These are phyloP conservation scores for Diaporthe sp. DNA, from an alignment of 2,329 filamentous ascomycete species.

Conservation along the genomic window DNA sequence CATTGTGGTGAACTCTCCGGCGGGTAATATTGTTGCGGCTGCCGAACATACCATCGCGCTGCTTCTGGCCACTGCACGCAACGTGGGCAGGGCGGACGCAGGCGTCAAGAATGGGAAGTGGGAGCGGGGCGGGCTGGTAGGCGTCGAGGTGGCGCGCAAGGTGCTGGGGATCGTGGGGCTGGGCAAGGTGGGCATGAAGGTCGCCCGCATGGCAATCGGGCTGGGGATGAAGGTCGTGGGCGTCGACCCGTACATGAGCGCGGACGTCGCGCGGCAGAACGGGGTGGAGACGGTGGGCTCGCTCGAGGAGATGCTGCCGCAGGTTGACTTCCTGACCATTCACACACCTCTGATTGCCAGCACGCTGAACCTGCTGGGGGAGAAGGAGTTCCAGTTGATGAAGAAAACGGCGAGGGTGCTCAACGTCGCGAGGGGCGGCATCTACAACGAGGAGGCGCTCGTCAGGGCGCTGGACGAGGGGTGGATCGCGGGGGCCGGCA, in stretches of 20 bases:
- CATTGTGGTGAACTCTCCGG: conserved; percentile 84
- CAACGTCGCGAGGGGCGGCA: conserved; percentile 85
- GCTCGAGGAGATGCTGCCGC: conserved; percentile 73
- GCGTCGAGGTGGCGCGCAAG: conserved; percentile 84
- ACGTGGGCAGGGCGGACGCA: conserved; percentile 79
- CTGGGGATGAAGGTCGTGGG: conserved; percentile 83
- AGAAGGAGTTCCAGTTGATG: conserved; percentile 77
- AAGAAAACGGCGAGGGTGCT: conserved; percentile 80
- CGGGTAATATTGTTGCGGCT: conserved; percentile 85
- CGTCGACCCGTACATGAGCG: conserved; percentile 83
- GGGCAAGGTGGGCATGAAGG: conserved; percentile 87
- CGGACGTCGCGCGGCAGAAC: conserved; percentile 77
- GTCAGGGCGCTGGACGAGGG: conserved; percentile 78
- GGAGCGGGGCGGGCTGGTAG: conserved; percentile 82
- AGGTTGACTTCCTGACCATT: conserved; percentile 83
- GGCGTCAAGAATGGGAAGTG: conserved; percentile 80
- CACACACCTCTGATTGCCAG: conserved; percentile 85
- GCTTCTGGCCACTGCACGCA: conserved; percentile 80
- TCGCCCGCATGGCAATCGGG: conserved; percentile 83
- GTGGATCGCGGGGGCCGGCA: conserved; percentile 81
- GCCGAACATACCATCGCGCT: conserved; percentile 84
- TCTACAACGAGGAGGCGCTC: conserved; percentile 83
- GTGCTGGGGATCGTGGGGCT: conserved; percentile 82
- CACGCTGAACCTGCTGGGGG: conserved; percentile 80
- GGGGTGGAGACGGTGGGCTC: conserved; percentile 74